Percentiles rank a stretch among this genome's conserved stretches.
Evolutionary conservation across 768 basidiomycete species (phyloP).

Genomic region (Leucosporidium yakuticum): DNA sequence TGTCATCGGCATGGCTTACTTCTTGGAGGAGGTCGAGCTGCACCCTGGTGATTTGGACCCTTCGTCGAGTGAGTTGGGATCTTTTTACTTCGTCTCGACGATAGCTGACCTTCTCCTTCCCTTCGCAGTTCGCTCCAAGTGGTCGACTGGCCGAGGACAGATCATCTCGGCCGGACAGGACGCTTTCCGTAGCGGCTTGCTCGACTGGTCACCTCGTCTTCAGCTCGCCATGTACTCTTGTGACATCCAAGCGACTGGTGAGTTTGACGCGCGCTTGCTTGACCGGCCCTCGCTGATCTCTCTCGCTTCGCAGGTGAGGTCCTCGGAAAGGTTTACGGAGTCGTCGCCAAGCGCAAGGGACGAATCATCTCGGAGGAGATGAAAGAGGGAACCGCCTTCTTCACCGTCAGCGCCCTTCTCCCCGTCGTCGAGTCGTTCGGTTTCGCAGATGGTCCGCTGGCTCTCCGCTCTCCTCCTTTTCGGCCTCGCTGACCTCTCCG

Average conservation of each 20-base stretch:
- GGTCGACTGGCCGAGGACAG: conserved; percentile 82
- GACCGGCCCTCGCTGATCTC: conserved; percentile 6
- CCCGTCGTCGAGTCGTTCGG: conserved; percentile 98
- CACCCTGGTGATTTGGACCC: conserved; percentile 44
- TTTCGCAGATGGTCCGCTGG: conserved; percentile 77
- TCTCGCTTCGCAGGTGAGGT: conserved; percentile 67
- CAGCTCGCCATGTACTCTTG: conserved; percentile 98
- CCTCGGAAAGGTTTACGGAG: conserved; percentile 92
- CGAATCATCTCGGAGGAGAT: conserved; percentile 94
- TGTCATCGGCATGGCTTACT: conserved; percentile 84
- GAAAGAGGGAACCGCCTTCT: conserved; percentile 95
- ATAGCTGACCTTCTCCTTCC: conserved; percentile 5
- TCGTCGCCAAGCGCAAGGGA: conserved; percentile 83
- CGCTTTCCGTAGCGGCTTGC: conserved; percentile 75
- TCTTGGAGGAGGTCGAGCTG: conserved; percentile 69
- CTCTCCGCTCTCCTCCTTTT: neutral
- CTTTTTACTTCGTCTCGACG: neutral
- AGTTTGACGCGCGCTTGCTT: conserved; percentile 42
- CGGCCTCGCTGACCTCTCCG: neutral
- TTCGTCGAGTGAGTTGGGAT: conserved; percentile 11
- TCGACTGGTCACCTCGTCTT: conserved; percentile 96
- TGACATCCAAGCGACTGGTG: conserved; percentile 96
- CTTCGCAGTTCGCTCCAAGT: conserved; percentile 63
- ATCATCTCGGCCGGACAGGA: conserved; percentile 83
- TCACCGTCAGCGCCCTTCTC: conserved; percentile 80